phyloP scores from a whole-genome alignment of 1,284 basidiomycete species.

The Ceratobasidium sp. region DNA sequence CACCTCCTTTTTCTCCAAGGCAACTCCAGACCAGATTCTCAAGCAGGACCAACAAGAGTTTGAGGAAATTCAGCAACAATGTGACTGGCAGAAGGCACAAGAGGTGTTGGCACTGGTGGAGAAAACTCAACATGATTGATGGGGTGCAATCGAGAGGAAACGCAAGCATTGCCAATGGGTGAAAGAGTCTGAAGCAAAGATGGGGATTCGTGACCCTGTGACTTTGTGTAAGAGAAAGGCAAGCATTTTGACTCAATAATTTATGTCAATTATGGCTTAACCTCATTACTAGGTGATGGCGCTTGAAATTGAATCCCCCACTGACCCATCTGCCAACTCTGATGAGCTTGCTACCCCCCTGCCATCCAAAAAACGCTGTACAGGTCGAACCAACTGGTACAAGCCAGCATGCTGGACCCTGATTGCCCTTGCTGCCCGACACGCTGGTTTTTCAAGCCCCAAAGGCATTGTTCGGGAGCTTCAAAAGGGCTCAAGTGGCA shows the following conservation, averaged over 20 bases:
- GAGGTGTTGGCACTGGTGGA: not conserved
- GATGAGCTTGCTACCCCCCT: not conserved
- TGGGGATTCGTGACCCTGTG: not conserved
- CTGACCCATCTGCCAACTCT: not conserved
- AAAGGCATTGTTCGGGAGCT: not conserved
- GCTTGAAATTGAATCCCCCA: not conserved
- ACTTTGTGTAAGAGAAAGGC: not conserved
- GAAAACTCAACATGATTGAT: not conserved
- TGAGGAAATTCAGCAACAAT: not conserved
- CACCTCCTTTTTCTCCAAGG: not conserved
- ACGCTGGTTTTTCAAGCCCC: slow-evolving; percentile 2
- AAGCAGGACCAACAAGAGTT: not conserved
- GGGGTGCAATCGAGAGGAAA: not conserved
- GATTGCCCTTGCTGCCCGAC: not conserved
- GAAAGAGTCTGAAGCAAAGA: not conserved
- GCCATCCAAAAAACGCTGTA: not conserved
- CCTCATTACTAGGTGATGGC: not conserved
- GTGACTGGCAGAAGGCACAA: not conserved
- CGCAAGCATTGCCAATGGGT: not conserved
- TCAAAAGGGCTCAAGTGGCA: not conserved
- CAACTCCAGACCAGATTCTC: not conserved
- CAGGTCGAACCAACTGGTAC: slow-evolving; percentile 10
- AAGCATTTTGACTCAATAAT: not conserved
- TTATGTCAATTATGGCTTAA: not conserved
- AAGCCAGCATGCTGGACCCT: slow-evolving; percentile 1